These are phyloP conservation scores for Colletotrichum trifolii DNA, from an alignment of 2,329 filamentous ascomycete genomes.

Conservation along the genomic window DNA sequence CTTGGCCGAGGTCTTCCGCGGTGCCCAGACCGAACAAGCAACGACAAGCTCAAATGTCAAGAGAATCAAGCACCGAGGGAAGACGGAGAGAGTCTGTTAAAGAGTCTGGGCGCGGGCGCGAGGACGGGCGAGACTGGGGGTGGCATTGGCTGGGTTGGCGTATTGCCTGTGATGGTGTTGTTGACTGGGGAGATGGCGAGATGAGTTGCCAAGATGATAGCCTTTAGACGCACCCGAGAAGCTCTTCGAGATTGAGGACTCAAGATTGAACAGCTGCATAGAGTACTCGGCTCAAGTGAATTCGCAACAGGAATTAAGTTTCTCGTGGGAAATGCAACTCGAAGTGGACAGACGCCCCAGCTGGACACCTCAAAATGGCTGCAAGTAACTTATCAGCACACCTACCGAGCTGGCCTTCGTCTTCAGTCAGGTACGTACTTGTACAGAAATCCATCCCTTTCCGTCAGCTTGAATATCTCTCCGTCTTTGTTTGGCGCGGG, in stretches of 20 bases:
- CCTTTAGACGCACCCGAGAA: too few species aligned
- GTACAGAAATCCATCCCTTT: too few species aligned
- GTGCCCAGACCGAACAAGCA: constrained; percentile 25
- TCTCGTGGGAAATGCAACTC: too few species aligned
- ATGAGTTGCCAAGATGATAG: background rate
- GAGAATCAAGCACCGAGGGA: background rate
- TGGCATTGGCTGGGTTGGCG: too few species aligned
- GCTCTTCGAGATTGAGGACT: too few species aligned
- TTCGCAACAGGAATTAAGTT: too few species aligned
- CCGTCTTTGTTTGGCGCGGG: constrained; percentile 28
- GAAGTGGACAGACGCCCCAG: constrained; percentile 1
- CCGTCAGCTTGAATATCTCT: background rate
- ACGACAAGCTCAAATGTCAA: constrained; percentile 22
- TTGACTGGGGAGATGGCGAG: constrained; percentile 2
- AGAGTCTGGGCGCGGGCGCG: constrained; percentile 11
- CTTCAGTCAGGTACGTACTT: too few species aligned
- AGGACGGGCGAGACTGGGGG: background rate
- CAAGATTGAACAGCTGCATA: too few species aligned
- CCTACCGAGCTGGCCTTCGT: too few species aligned
- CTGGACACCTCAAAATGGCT: background rate
- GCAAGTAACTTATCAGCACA: too few species aligned
- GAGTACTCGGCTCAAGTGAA: too few species aligned
- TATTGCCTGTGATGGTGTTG: background rate
- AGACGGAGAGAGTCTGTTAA: background rate
- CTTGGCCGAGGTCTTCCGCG: constrained; percentile 21